These are phyloP conservation scores for Lipomyces orientalis DNA, from an alignment of 805 yeast genomes.

Conservation along the genomic window DNA sequence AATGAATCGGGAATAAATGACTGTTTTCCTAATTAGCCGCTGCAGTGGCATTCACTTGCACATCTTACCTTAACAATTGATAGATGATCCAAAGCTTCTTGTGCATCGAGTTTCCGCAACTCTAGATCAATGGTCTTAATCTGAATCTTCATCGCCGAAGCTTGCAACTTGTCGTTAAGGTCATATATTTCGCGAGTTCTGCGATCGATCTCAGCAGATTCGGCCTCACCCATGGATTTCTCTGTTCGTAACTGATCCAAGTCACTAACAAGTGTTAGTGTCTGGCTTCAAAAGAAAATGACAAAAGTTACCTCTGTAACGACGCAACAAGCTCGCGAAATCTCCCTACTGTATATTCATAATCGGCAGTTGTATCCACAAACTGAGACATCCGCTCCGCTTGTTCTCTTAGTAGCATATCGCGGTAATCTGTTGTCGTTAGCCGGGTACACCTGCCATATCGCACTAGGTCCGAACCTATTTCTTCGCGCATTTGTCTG, in stretches of 20 bases:
- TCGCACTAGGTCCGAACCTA: constrained; percentile 41
- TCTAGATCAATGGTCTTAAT: constrained; percentile 40
- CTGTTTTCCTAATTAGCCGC: background rate
- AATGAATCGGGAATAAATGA: constrained; percentile 23
- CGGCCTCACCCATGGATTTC: constrained; percentile 27
- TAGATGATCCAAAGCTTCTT: constrained; percentile 41
- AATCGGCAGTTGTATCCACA: constrained; percentile 30
- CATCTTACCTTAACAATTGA: constrained; percentile 36
- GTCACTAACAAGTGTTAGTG: constrained; percentile 27
- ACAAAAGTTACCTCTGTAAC: constrained; percentile 34
- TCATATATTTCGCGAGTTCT: constrained; percentile 37
- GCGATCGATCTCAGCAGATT: constrained; percentile 25
- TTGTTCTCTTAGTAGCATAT: constrained; percentile 32
- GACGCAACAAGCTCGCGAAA: constrained; percentile 42
- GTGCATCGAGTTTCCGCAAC: constrained; percentile 38
- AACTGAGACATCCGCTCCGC: constrained; percentile 19
- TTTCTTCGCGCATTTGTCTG: constrained; percentile 50
- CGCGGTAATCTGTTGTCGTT: constrained; percentile 36
- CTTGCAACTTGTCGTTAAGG: constrained; percentile 38
- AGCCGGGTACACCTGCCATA: constrained; percentile 40
- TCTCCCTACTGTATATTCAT: constrained; percentile 33
- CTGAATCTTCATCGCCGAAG: constrained; percentile 28
- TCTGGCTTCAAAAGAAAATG: background rate
- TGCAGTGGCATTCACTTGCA: background rate
- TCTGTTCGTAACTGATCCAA: constrained; percentile 35